Percentiles rank a stretch among this genome's conserved stretches.
phyloP scores from a whole-genome alignment of 2,329 filamentous ascomycete species.

The Fusarium papillatum region DNA sequence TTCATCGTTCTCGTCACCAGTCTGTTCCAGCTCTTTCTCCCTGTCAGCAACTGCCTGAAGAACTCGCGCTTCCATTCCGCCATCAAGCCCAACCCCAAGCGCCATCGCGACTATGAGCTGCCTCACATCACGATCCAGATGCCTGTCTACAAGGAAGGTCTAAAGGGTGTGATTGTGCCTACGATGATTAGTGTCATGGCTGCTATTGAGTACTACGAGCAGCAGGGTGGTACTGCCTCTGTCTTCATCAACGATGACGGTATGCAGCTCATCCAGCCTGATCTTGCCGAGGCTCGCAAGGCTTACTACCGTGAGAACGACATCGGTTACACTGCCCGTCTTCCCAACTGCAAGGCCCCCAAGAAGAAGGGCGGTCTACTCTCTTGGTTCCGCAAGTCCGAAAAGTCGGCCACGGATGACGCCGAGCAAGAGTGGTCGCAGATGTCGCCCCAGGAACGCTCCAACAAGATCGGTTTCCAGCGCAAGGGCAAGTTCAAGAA shows the following conservation, averaged over 20 bases:
- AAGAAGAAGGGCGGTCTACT: slow-evolving; percentile 29
- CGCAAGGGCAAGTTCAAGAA: slow-evolving; percentile 76
- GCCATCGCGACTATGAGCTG: slow-evolving; percentile 49
- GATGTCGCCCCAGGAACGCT: slow-evolving; percentile 35
- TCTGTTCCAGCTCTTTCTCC: slow-evolving; percentile 39
- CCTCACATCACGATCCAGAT: slow-evolving; percentile 61
- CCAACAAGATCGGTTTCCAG: slow-evolving; percentile 62
- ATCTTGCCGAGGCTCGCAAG: slow-evolving; percentile 61
- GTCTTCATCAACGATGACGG: slow-evolving; percentile 80
- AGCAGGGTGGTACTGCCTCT: slow-evolving; percentile 74
- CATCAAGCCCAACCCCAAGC: slow-evolving; percentile 43
- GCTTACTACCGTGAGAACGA: slow-evolving; percentile 70
- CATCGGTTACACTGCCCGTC: slow-evolving; percentile 69
- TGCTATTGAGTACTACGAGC: slow-evolving; percentile 70
- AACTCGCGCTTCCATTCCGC: slow-evolving; percentile 45
- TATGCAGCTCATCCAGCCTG: slow-evolving; percentile 70
- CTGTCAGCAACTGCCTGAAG: slow-evolving; percentile 38
- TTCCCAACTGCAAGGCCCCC: slow-evolving; percentile 54
- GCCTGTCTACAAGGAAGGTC: slow-evolving; percentile 58
- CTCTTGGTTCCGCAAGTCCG: slow-evolving; percentile 53
- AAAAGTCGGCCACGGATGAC: background rate
- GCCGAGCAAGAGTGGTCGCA: background rate
- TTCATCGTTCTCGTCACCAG: slow-evolving; percentile 43
- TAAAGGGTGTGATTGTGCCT: slow-evolving; percentile 61
- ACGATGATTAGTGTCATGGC: slow-evolving; percentile 68